phyloP scores from a whole-genome alignment of 2,329 filamentous ascomycete genomes.

The Aspergillus udagawae region DNA sequence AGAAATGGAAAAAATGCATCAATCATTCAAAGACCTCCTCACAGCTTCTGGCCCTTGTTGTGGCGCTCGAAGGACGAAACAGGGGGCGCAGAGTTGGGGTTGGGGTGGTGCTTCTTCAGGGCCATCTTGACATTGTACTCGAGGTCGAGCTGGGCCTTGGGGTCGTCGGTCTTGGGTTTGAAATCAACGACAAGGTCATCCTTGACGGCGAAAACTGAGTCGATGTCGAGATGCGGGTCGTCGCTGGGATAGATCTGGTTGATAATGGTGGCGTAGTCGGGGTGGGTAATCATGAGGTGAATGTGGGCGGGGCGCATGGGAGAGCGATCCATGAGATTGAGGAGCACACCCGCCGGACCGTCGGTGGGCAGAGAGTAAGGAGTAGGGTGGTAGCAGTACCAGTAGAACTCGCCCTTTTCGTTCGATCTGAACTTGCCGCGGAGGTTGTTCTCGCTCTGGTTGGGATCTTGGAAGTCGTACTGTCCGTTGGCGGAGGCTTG shows the following conservation, averaged over 20 bases:
- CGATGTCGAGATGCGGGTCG: conserved; percentile 55
- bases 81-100: conserved; percentile 36
- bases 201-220: conserved; percentile 61
- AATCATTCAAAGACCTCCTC: neutral
- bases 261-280: conserved; percentile 54
- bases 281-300: conserved; percentile 54
- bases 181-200: conserved; percentile 58
- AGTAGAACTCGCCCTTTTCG: conserved; percentile 62
- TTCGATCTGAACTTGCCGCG: conserved; percentile 71
- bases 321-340: conserved; percentile 54
- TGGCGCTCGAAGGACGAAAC: conserved; percentile 37
- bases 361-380: conserved; percentile 68
- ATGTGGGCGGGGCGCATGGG: conserved; percentile 61
- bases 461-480: conserved; percentile 73
- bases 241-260: conserved; percentile 58
- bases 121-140: conserved; percentile 59
- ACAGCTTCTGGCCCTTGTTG: conserved; percentile 19
- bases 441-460: conserved; percentile 69
- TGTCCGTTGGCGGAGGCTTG: conserved; percentile 71
- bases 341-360: conserved; percentile 52
- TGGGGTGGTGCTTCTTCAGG: conserved; percentile 40
- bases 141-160: conserved; percentile 56
- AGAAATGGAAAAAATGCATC: neutral
- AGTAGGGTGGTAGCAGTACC: conserved; percentile 72
- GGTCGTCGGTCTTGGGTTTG: conserved; percentile 47